These are phyloP conservation scores for Teratosphaeriaceae sp. DNA, from an alignment of 2,329 filamentous ascomycete genomes.

Conservation along the genomic window DNA sequence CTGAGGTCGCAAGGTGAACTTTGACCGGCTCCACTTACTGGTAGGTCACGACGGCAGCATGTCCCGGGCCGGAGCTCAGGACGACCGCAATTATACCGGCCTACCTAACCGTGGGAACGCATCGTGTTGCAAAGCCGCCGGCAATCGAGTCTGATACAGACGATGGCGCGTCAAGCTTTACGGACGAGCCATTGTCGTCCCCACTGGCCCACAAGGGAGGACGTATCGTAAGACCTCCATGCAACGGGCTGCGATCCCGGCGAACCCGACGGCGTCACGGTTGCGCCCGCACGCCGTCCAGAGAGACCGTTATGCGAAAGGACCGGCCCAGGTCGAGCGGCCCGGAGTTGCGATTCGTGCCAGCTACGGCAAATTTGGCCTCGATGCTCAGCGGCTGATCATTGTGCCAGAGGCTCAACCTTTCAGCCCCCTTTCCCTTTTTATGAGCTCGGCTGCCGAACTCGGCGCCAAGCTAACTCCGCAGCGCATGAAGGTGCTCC, in stretches of 20 bases:
- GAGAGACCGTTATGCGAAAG: neutral
- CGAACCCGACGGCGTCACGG: neutral
- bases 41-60: neutral
- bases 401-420: neutral
- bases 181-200: neutral
- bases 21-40: neutral
- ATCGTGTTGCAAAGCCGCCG: neutral
- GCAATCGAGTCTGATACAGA: neutral
- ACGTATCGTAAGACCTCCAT: neutral
- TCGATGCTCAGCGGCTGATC: neutral
- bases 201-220: neutral
- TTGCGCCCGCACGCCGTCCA: neutral
- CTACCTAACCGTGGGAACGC: neutral
- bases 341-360: neutral
- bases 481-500: neutral
- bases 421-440: neutral
- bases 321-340: neutral
- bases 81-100: neutral
- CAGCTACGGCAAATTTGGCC: neutral
- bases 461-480: neutral
- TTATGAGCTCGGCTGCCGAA: slow-evolving; percentile 1
- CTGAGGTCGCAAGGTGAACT: neutral
- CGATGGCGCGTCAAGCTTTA: neutral
- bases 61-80: neutral
- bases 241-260: neutral